A percentile compares a stretch with the other conserved stretches of the same genome.
phyloP scores from a whole-genome alignment of 371 early-diverging fungal genomes.

The Mucor velutinosus region DNA sequence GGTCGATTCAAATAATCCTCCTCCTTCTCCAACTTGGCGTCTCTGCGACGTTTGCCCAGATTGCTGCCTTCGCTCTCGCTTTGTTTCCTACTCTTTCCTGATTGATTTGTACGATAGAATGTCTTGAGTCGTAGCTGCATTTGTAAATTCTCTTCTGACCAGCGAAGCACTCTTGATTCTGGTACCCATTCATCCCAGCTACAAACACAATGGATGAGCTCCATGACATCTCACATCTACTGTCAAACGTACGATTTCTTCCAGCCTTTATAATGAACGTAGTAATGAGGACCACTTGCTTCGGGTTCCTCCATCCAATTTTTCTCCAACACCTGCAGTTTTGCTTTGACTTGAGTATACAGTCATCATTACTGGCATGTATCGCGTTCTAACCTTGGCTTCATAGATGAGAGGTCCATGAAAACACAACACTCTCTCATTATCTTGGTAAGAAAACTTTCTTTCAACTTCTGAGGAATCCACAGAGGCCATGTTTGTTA shows the following conservation, averaged over 20 bases:
- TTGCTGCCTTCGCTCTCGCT: background rate
- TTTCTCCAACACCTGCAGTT: slow-evolving; percentile 32
- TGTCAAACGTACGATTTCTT: slow-evolving; percentile 70
- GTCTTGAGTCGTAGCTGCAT: slow-evolving; percentile 78
- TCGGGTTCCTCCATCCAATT: slow-evolving; percentile 35
- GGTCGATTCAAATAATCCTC: slow-evolving; percentile 71
- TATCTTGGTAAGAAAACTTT: slow-evolving; percentile 38
- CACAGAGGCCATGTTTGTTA: background rate
- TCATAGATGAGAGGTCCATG: slow-evolving; percentile 96
- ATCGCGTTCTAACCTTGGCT: slow-evolving; percentile 77
- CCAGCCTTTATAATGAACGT: slow-evolving; percentile 98
- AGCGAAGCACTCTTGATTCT: slow-evolving; percentile 82
- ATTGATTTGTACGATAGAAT: slow-evolving; percentile 30
- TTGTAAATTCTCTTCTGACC: slow-evolving; percentile 80
- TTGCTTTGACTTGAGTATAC: background rate
- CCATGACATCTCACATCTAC: background rate
- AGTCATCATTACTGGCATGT: background rate
- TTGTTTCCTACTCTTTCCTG: background rate
- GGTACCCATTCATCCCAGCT: slow-evolving; percentile 99
- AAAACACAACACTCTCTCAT: slow-evolving; percentile 91
- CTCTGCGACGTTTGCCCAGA: slow-evolving; percentile 20
- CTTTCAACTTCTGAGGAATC: slow-evolving; percentile 12
- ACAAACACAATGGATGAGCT: slow-evolving; percentile 1
- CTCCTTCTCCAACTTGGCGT: slow-evolving; percentile 11
- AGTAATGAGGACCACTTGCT: slow-evolving; percentile 81